Evolutionary conservation across 2,329 filamentous ascomycete genomes (phyloP).

Genomic region (Verticillium nubilum): DNA sequence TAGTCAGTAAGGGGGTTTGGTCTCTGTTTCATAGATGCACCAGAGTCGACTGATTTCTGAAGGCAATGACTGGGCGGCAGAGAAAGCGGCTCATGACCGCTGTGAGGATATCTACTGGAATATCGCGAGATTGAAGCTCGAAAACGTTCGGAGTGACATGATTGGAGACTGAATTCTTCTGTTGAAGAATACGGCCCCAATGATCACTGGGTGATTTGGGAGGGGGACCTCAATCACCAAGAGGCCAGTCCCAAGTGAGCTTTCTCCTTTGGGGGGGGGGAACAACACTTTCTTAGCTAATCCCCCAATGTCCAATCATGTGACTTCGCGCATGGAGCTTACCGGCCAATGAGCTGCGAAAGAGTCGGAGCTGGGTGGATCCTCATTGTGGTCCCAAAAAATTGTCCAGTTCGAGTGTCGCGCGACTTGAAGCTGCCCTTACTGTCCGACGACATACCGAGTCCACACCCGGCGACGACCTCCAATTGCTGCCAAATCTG

Average conservation of each 20-base stretch:
- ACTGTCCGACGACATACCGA: slow-evolving; percentile 6
- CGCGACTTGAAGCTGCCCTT: slow-evolving; percentile 4
- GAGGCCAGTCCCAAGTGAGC: no score
- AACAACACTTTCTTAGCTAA: not conserved
- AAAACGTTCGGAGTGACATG: not conserved
- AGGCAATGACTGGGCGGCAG: slow-evolving; percentile 24
- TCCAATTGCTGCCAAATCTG: slow-evolving; percentile 7
- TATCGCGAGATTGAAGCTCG: not conserved
- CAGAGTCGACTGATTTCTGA: slow-evolving; percentile 14
- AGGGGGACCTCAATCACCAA: no score
- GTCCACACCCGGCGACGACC: slow-evolving; percentile 1
- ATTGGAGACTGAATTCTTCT: not conserved
- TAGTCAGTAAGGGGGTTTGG: slow-evolving; percentile 1
- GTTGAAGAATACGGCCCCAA: not conserved
- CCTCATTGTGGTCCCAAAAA: slow-evolving; percentile 1
- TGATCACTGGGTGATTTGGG: not conserved
- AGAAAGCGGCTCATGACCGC: not conserved
- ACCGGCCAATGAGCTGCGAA: not conserved
- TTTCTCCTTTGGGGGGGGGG: no score
- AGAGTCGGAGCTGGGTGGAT: not conserved
- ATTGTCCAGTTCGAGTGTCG: not conserved
- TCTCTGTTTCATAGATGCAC: slow-evolving; percentile 39
- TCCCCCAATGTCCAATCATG: not conserved
- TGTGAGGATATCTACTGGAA: not conserved
- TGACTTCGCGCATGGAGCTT: not conserved